Evolutionary conservation across 2,329 filamentous ascomycete genomes (phyloP).

Genomic region (Cercospora citrullina): DNA sequence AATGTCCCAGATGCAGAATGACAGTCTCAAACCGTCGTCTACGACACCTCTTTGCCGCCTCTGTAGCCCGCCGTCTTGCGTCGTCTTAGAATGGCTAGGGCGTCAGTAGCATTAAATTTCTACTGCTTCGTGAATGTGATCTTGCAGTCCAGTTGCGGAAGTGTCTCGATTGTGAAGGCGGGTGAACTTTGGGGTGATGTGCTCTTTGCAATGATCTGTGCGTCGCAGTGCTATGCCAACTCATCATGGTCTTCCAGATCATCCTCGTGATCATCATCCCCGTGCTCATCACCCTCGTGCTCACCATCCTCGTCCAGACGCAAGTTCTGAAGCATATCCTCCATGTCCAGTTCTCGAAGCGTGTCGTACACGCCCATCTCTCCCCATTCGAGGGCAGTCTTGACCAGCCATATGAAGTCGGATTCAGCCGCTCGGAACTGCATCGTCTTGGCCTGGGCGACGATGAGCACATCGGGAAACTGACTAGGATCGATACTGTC

Average conservation of each 20-base stretch:
- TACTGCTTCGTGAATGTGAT: too few species aligned
- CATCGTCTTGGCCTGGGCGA: not conserved
- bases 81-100: not conserved
- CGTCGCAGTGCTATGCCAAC: not conserved
- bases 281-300: too few species aligned
- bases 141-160: too few species aligned
- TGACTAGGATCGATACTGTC: not conserved
- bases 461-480: not conserved
- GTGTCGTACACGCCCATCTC: not conserved
- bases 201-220: not conserved
- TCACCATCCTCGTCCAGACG: not conserved
- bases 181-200: not conserved
- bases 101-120: not conserved
- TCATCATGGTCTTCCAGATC: too few species aligned
- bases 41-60: not conserved
- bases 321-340: not conserved
- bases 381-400: not conserved
- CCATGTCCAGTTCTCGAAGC: not conserved
- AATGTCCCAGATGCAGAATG: not conserved
- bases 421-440: not conserved
- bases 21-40: not conserved
- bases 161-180: too few species aligned
- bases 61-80: not conserved
- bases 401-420: not conserved
- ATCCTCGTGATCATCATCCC: too few species aligned